Evolutionary conservation across 371 early-diverging fungal species (phyloP).

Genomic region (Apophysomyces trapeziformis): DNA sequence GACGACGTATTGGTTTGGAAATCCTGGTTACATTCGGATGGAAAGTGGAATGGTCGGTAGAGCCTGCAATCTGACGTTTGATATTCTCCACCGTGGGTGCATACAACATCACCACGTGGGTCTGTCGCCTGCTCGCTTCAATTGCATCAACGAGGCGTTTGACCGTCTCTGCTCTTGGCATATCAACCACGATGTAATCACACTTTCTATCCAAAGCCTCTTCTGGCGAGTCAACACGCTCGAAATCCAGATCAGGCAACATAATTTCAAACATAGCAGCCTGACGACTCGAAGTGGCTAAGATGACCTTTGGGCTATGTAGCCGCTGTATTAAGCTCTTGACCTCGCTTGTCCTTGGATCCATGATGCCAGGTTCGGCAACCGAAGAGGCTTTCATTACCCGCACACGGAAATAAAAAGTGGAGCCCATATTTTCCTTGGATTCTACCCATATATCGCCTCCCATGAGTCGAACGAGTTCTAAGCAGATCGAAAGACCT

Average conservation of each 20-base stretch:
- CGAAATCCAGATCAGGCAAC: conserved; percentile 27
- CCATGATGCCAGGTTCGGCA: conserved; percentile 28
- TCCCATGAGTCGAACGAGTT: conserved; percentile 59
- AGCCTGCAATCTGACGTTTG: conserved; percentile 23
- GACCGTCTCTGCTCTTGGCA: conserved; percentile 29
- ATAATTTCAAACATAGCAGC: conserved; percentile 34
- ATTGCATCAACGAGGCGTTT: conserved; percentile 19
- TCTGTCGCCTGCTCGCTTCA: conserved; percentile 21
- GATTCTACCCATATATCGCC: conserved; percentile 60
- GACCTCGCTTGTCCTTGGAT: conserved; percentile 29
- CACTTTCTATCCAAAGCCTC: conserved; percentile 25
- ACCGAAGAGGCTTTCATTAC: conserved; percentile 43
- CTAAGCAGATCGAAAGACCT: conserved; percentile 64
- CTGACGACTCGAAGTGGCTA: conserved; percentile 26
- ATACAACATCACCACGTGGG: conserved; percentile 34
- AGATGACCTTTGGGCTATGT: conserved; percentile 41
- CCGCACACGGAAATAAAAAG: conserved; percentile 54
- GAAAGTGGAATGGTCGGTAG: conserved; percentile 21
- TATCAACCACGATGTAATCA: conserved; percentile 41
- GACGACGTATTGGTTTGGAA: conserved; percentile 57
- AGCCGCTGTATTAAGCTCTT: conserved; percentile 27
- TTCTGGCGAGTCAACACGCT: conserved; percentile 14
- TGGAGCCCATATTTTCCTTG: conserved; percentile 51
- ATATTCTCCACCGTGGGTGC: conserved; percentile 43
- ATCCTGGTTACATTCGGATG: conserved; percentile 46